Conservation (phyloP, 2,329 filamentous ascomycete genomes). For the Lomentospora prolificans region DNA sequence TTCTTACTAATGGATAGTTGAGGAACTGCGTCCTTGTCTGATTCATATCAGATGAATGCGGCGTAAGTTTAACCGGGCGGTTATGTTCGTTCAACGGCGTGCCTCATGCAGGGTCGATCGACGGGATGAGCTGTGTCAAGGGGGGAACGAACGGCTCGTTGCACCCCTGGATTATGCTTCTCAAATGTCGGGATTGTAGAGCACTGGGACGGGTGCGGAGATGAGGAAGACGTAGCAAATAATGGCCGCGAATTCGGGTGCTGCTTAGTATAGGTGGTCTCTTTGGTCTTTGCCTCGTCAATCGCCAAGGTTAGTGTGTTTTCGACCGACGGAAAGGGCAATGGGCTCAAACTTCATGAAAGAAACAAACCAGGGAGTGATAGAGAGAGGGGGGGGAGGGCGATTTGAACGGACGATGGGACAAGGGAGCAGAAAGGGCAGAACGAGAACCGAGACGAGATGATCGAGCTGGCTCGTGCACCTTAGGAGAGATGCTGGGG, state of each 20-base stretch:
- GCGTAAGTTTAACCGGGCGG: background rate
- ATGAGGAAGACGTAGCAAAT: background rate
- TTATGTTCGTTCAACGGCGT: background rate
- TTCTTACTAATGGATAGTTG: background rate
- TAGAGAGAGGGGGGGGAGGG: background rate
- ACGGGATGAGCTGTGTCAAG: background rate
- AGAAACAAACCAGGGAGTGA: background rate
- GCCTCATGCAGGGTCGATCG: conserved; percentile 1
- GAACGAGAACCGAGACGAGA: background rate
- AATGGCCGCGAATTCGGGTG: too few relatives aligned
- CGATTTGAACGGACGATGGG: background rate
- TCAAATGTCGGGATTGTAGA: background rate
- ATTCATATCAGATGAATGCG: background rate
- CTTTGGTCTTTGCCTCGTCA: too few relatives aligned
- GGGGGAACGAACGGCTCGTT: background rate
- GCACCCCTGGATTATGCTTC: background rate
- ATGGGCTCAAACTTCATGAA: too few relatives aligned
- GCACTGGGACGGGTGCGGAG: background rate
- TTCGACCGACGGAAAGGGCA: too few relatives aligned
- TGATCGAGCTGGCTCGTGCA: background rate
- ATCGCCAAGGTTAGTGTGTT: too few relatives aligned
- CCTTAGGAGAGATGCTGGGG: background rate
- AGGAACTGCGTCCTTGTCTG: background rate
- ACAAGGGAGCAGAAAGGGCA: background rate
- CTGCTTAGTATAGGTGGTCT: too few relatives aligned